These are phyloP conservation scores for Curvularia hawaiiensis DNA, from an alignment of 2,329 filamentous ascomycete species.

Conservation along the genomic window DNA sequence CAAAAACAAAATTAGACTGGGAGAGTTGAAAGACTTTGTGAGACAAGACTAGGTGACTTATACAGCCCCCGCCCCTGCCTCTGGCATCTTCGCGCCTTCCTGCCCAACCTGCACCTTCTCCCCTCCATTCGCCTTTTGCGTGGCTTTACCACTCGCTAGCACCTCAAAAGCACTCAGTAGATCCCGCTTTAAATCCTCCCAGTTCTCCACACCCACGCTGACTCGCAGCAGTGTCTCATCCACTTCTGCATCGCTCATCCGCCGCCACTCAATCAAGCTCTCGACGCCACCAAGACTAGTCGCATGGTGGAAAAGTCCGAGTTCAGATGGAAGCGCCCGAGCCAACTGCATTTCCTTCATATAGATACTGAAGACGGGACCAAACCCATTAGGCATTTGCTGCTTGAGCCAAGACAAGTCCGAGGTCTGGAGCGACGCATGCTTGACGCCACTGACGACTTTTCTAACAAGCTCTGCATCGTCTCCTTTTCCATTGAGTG, in stretches of 20 bases:
- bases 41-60: conserved; percentile 1
- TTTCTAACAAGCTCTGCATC: conserved; percentile 55
- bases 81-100: conserved; percentile 25
- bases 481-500: conserved; percentile 49
- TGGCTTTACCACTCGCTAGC: conserved; percentile 14
- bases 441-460: conserved; percentile 67
- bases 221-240: conserved; percentile 76
- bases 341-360: conserved; percentile 67
- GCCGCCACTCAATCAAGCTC: conserved; percentile 94
- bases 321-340: conserved; percentile 72
- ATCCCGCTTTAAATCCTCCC: conserved; percentile 83
- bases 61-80: conserved; percentile 26
- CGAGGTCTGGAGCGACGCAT: conserved; percentile 79
- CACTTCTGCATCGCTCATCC: conserved; percentile 79
- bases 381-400: conserved; percentile 93
- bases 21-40: not conserved
- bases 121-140: not conserved
- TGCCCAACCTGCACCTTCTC: conserved; percentile 30
- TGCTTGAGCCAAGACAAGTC: conserved; percentile 70
- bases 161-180: conserved; percentile 51
- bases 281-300: conserved; percentile 94
- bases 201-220: conserved; percentile 84
- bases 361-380: conserved; percentile 82
- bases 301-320: conserved; percentile 89
- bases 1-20: not conserved